Percentiles rank a stretch among this genome's conserved stretches.
Evolutionary conservation across 192 early-diverging fungal species (phyloP).

Genomic region (Linnemannia elongata): DNA sequence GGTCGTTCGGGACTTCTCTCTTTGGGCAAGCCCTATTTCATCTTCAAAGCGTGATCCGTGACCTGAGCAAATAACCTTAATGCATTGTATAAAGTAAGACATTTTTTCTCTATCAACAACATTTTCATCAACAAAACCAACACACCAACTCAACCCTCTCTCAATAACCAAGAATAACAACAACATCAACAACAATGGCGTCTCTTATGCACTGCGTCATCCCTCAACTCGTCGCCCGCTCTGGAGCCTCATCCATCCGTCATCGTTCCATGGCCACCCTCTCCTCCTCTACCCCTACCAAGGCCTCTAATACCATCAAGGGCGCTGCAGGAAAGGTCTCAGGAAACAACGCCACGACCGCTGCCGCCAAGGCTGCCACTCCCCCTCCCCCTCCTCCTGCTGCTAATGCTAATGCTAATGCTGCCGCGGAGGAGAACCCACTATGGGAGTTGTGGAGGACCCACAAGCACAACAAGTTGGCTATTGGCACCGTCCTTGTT

Average conservation of each 20-base stretch:
- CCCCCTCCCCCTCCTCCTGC: not conserved
- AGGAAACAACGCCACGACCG: not conserved
- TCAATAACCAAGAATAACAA: too few relatives aligned
- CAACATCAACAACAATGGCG: not conserved
- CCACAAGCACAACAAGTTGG: slow-evolving; percentile 10
- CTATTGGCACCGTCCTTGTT: slow-evolving; percentile 15
- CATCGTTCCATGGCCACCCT: not conserved
- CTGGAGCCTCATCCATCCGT: not conserved
- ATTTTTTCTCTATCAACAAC: not conserved
- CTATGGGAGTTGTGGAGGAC: not conserved
- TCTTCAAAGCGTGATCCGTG: not conserved
- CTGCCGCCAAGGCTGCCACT: not conserved
- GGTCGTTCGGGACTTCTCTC: not conserved
- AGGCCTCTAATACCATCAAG: not conserved
- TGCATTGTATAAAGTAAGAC: not conserved
- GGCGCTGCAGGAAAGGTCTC: not conserved
- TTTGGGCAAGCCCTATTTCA: not conserved
- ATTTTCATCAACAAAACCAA: not conserved
- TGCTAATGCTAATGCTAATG: not conserved
- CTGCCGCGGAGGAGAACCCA: slow-evolving; percentile 8
- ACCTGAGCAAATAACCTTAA: not conserved
- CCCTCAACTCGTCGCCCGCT: not conserved
- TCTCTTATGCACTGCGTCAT: not conserved
- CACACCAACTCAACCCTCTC: not conserved
- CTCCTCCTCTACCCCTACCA: not conserved